Base-by-base conservation (phyloP, 371 early-diverging fungal species). In the Conidiobolus coronatus region DNA sequence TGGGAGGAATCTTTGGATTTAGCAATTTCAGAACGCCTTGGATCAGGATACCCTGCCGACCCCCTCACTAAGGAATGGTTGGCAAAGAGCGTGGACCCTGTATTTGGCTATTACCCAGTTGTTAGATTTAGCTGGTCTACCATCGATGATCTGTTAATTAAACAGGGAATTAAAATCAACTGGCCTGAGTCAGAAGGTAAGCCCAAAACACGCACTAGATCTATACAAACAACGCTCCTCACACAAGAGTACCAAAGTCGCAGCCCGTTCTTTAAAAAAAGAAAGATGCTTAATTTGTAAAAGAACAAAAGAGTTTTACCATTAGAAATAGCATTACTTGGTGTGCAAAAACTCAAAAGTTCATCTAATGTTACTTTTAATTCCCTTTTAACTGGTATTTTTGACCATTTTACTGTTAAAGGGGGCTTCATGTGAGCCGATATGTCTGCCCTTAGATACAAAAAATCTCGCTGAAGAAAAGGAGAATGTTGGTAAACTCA, bases 1-100 rank as follows among this genome's bases (percentile, higher is more conserved):
- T 94, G 94, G 94, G 48, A 57, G 22, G 67, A 50, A 36, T 55
- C 68, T 18, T 59, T 57, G 1, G 54, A 56, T 21, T 50, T 48
- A 1, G 21, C 24, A 11, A 35, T 75, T 19, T 68, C 73, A 0
- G 67, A 63, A 15, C 50, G 57, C 2, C 88, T 86, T 63, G 99
- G 99, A 2, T 90, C 90, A 0, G 99, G 99, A 15, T 99, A 98
- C 60, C 96, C 99, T 4, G 72, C 82, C 33, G 99, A 99, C 65
- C 95, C 96, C 2, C 77, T 79, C 50, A 99, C 99, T 0, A 70
- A 77, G 0, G 52, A 62, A 18, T 99, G 98, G 98, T 61, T 99
- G 33, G 66, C 73, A 24, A 58, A 70, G 2, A 75, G 80, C 49
- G 57, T 80, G 37, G 86, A 92, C 53, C 70, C 67, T 0, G 72